Evolutionary conservation across 2,329 filamentous ascomycete genomes (phyloP), one percentile per base, ranked within the genome.

Genomic region (Cyphellophora attinorum): DNA sequence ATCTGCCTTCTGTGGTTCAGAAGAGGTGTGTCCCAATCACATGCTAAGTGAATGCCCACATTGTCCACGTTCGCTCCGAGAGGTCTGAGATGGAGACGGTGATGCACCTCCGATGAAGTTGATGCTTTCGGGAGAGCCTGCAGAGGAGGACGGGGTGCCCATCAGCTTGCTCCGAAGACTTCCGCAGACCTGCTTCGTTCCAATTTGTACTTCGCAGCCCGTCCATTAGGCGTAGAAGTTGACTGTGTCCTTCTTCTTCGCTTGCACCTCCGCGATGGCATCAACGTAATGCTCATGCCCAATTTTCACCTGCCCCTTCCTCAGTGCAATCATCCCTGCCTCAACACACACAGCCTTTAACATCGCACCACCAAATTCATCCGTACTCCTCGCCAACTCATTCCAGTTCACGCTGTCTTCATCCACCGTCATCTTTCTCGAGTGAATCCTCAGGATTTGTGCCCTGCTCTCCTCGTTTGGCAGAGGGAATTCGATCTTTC

Each of bases 201-300:
- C n/a, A n/a, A n/a, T n/a, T n/a, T n/a, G n/a, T n/a, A n/a, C n/a
- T n/a, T n/a, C n/a, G n/a, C n/a, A n/a, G n/a, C n/a, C n/a, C n/a
- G n/a, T 25, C 21, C n/a, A 25, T 14, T 50, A 55, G 16, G 52
- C 52, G 37, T 55, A 55, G 46, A 55, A 54, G 35, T 54, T 54
- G 38, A 53, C 51, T 12, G 67, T 74, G 58, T 93, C 85, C 75
- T 93, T 93, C 81, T 94, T 94, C 79, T 94, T 79, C 28, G 62
- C 57, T 48, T 62, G 85, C 51, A 98, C 91, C 64, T 98, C 91
- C 23, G 86, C 76, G 60, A 98, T 96, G 41, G 91, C 91, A 68
- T 98, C 91, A 33, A 98, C 91, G 56, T 96, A 98, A 62, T 98
- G 85, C 68, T 98, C 91, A 59, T 98, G 91, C 40, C 82, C 83